Evolutionary conservation across 2,329 filamentous ascomycete species (phyloP).

Genomic region (Cytospora schulzeri): DNA sequence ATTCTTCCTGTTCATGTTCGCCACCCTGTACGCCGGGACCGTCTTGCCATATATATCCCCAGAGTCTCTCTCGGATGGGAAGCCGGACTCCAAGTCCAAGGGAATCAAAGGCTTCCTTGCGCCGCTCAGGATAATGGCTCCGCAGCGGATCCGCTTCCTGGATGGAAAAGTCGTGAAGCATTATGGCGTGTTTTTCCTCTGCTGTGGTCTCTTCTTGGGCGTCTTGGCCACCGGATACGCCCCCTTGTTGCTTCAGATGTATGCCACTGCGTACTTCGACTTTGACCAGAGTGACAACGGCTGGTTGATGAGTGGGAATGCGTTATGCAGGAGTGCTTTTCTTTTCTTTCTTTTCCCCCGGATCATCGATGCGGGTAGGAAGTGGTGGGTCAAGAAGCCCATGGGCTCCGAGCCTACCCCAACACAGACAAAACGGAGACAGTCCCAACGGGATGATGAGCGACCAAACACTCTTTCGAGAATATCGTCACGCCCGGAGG

Average conservation of each 20-base stretch:
- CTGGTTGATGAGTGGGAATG: slow-evolving; percentile 55
- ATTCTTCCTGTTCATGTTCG: slow-evolving; percentile 55
- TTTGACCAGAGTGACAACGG: slow-evolving; percentile 55
- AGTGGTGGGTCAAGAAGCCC: slow-evolving; percentile 45
- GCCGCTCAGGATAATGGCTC: slow-evolving; percentile 61
- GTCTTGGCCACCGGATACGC: slow-evolving; percentile 69
- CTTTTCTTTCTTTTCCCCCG: slow-evolving; percentile 52
- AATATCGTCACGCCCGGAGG: slow-evolving; percentile 43
- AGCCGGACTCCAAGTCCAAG: slow-evolving; percentile 34
- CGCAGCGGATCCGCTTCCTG: slow-evolving; percentile 52
- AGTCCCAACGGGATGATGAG: neutral
- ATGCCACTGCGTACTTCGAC: slow-evolving; percentile 53
- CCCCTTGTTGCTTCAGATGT: slow-evolving; percentile 60
- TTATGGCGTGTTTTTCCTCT: slow-evolving; percentile 63
- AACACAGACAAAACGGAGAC: slow-evolving; percentile 11
- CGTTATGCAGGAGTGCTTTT: slow-evolving; percentile 53
- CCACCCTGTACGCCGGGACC: slow-evolving; percentile 45
- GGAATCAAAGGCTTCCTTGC: slow-evolving; percentile 60
- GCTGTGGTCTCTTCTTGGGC: slow-evolving; percentile 64
- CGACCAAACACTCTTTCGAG: slow-evolving; percentile 14
- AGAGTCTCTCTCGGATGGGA: slow-evolving; percentile 39
- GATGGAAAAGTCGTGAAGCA: slow-evolving; percentile 56
- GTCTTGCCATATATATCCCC: slow-evolving; percentile 55
- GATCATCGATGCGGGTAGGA: slow-evolving; percentile 50
- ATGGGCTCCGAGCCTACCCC: slow-evolving; percentile 33